Evolutionary conservation across 2,329 filamentous ascomycete genomes (phyloP), one percentile per base, ranked within the genome.

Genomic region (Colletotrichum sp.): DNA sequence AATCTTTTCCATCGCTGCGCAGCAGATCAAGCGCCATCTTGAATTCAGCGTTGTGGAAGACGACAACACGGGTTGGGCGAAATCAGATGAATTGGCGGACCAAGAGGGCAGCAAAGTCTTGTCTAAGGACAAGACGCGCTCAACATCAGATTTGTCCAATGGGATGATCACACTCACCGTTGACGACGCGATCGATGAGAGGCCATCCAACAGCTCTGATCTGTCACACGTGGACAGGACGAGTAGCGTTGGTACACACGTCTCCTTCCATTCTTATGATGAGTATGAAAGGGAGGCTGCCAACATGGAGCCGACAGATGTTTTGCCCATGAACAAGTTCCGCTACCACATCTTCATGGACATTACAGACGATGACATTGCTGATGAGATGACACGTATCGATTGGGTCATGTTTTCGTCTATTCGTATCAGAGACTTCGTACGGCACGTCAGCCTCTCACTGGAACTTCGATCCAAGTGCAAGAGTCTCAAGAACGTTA

Each of bases 351-450:
- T 94, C 68, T 94, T 98, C 79, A 98, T 98, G 93, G 94, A 95
- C 44, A 93, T 94, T 28, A 90, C 94, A 2, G 94, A 98, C 69
- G 95, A 98, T 77, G 92, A 95, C 65, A 93, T 98, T 79, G 96
- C 96, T 19, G 93, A 94, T 75, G 97, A 99, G 84, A 90, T 99
- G 81, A 98, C 97, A 6, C 91, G 96, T 76, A 98, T 99, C 71
- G 97, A 99, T 85, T 98, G 96, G 96, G 93, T 98, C 83, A 97
- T 98, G 94, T 98, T 98, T 84, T 98, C 95, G 68, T 96, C 96
- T 2, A 98, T 98, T 77, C 93, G 95, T 30, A 94, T 98, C 71
- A 94, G 97, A 74, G 97, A 99, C 84, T 92, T 98, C 65, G 94
- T 98, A 57, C 94, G 97, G 6, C 95, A 98, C 82, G 96, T 98